phyloP scores from a whole-genome alignment of 371 early-diverging fungal species.

The Ordospora pajunii region DNA sequence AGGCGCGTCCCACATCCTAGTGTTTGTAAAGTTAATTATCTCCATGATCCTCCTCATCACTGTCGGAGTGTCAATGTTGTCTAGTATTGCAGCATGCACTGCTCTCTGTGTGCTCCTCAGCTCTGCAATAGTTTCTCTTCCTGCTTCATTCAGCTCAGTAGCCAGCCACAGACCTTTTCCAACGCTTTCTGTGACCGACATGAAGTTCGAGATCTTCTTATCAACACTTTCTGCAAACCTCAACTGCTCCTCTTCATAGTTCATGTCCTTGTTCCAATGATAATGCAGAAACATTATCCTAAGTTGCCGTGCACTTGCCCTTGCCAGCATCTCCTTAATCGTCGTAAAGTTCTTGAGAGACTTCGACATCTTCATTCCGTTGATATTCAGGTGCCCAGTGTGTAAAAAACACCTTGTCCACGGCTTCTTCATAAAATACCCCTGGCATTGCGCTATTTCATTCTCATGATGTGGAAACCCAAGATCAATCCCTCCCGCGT shows the following conservation, averaged over 20 bases:
- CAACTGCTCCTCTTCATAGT: constrained; percentile 73
- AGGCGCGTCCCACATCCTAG: background rate
- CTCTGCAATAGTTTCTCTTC: background rate
- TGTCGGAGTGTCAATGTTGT: constrained; percentile 78
- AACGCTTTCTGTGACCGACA: constrained; percentile 65
- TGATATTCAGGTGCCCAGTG: constrained; percentile 91
- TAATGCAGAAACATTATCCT: constrained; percentile 83
- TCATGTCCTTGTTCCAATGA: constrained; percentile 77
- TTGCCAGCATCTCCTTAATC: constrained; percentile 76
- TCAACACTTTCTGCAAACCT: constrained; percentile 74
- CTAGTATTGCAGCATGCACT: constrained; percentile 76
- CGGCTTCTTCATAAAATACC: constrained; percentile 71
- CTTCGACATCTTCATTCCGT: constrained; percentile 97
- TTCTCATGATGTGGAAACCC: constrained; percentile 99
- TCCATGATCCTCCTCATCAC: constrained; percentile 72
- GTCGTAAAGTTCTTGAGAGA: constrained; percentile 95
- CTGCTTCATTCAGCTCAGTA: background rate
- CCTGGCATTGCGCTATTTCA: constrained; percentile 83
- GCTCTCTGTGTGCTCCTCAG: constrained; percentile 8
- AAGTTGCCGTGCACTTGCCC: constrained; percentile 73
- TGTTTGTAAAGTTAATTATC: constrained; percentile 69
- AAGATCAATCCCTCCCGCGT: constrained; percentile 93
- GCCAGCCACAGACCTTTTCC: constrained; percentile 59
- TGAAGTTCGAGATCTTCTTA: constrained; percentile 65
- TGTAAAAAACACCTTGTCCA: constrained; percentile 98